phyloP scores from a whole-genome alignment of 441 rosid genomes.

The Eutrema salsugineum region DNA sequence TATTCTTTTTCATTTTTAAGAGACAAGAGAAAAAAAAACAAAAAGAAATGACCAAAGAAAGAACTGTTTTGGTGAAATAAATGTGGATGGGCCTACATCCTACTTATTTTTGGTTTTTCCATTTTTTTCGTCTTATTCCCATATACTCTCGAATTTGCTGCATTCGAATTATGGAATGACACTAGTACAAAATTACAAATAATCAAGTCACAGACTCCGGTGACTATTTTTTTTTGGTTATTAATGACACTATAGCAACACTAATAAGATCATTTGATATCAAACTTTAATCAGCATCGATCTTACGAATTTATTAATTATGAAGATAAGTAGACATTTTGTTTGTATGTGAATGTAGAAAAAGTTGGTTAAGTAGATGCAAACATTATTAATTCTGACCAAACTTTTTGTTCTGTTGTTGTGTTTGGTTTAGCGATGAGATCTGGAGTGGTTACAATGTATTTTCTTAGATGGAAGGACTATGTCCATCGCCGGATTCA shows the following conservation, averaged over 20 bases:
- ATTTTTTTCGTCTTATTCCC: background rate
- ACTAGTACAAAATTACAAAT: background rate
- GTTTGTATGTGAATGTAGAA: conserved; percentile 6
- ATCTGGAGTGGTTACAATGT: conserved; percentile 23
- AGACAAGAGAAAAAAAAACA: background rate
- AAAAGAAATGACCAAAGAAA: background rate
- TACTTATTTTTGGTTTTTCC: background rate
- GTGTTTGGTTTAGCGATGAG: conserved; percentile 20
- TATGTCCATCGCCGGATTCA: too few species aligned
- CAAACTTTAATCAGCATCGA: background rate
- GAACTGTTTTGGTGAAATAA: background rate
- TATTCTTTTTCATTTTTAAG: background rate
- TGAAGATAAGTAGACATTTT: conserved; percentile 3
- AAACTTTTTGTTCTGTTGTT: conserved; percentile 24
- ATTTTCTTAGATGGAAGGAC: conserved; percentile 16
- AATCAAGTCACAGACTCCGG: background rate
- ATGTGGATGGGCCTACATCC: background rate
- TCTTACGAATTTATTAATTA: background rate
- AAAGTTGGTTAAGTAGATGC: conserved; percentile 20
- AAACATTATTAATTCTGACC: conserved; percentile 21
- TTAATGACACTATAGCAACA: background rate
- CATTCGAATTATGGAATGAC: background rate
- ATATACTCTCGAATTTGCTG: background rate
- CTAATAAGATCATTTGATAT: background rate
- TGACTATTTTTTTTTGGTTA: background rate